Percentiles rank a stretch among this genome's conserved stretches.
Conservation (phyloP, 2,329 filamentous ascomycete genomes). For the Cordyceps cicadae region DNA sequence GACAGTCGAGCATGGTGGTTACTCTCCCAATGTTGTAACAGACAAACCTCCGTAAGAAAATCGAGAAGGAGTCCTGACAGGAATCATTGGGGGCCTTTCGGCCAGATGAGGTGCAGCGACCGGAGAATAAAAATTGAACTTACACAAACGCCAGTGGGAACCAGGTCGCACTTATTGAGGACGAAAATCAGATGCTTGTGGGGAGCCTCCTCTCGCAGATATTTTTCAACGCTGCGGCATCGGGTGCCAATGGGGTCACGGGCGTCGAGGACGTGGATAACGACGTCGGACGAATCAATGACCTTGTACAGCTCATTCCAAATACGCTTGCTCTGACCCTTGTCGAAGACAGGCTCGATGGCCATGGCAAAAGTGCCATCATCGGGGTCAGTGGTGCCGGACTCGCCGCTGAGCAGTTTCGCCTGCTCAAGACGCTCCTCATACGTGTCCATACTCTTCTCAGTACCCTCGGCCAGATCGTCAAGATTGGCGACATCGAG, state of each 20-base stretch:
- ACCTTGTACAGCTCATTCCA: slow-evolving; percentile 97
- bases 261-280: slow-evolving; percentile 90
- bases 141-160: slow-evolving; percentile 90
- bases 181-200: slow-evolving; percentile 74
- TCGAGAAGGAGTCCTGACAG: slow-evolving; percentile 79
- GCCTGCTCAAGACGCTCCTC: slow-evolving; percentile 72
- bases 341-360: slow-evolving; percentile 82
- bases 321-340: slow-evolving; percentile 90
- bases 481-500: slow-evolving; percentile 72
- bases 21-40: slow-evolving; percentile 99
- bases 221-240: slow-evolving; percentile 73
- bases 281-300: slow-evolving; percentile 90
- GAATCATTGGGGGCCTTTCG: slow-evolving; percentile 49
- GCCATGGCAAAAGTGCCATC: slow-evolving; percentile 48
- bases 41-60: slow-evolving; percentile 67
- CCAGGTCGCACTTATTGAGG: slow-evolving; percentile 57
- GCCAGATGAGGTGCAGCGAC: slow-evolving; percentile 21
- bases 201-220: slow-evolving; percentile 82
- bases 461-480: slow-evolving; percentile 73
- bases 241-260: slow-evolving; percentile 84
- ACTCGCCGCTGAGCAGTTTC: slow-evolving; percentile 62
- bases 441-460: slow-evolving; percentile 74
- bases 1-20: slow-evolving; percentile 44
- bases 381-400: slow-evolving; percentile 46
- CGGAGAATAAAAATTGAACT: slow-evolving; percentile 39